Evolutionary conservation across 495 filamentous ascomycete genomes (phyloP).

Genomic region (Rhypophila decipiens): DNA sequence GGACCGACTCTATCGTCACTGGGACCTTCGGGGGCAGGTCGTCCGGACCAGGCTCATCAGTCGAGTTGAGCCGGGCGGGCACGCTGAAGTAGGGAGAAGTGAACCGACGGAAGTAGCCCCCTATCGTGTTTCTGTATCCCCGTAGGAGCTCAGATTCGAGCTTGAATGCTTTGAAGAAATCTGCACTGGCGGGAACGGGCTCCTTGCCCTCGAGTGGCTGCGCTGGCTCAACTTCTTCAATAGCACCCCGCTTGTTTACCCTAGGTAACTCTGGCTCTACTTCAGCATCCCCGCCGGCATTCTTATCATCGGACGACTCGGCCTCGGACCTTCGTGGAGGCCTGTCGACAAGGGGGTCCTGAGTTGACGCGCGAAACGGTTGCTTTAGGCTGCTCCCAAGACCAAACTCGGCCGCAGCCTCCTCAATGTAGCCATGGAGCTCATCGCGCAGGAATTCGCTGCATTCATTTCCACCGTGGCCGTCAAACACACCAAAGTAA

Average conservation of each 20-base stretch:
- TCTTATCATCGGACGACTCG: constrained; percentile 32
- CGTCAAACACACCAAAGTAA: constrained; percentile 95
- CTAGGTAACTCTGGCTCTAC: constrained; percentile 21
- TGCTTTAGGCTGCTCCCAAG: constrained; percentile 61
- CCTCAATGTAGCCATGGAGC: constrained; percentile 84
- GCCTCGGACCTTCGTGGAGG: constrained; percentile 30
- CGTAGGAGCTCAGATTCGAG: constrained; percentile 62
- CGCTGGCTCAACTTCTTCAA: constrained; percentile 16
- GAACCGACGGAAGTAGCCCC: constrained; percentile 91
- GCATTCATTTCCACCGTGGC: constrained; percentile 88
- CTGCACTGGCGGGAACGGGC: constrained; percentile 25
- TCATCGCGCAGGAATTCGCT: constrained; percentile 77
- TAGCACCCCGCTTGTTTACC: constrained; percentile 20
- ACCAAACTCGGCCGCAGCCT: constrained; percentile 65
- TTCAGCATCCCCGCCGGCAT: no score
- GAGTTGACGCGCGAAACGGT: background rate
- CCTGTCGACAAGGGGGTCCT: background rate
- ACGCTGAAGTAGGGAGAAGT: constrained; percentile 57
- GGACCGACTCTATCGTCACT: constrained; percentile 52
- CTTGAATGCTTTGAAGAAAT: constrained; percentile 42
- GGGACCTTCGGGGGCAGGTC: constrained; percentile 2
- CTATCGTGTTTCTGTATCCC: constrained; percentile 78
- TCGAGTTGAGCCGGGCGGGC: constrained; percentile 10
- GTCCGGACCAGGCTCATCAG: constrained; percentile 11
- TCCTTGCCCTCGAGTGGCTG: constrained; percentile 25